Evolutionary conservation across 2,329 filamentous ascomycete genomes (phyloP).

Genomic region (Pestalotiopsis sp.): DNA sequence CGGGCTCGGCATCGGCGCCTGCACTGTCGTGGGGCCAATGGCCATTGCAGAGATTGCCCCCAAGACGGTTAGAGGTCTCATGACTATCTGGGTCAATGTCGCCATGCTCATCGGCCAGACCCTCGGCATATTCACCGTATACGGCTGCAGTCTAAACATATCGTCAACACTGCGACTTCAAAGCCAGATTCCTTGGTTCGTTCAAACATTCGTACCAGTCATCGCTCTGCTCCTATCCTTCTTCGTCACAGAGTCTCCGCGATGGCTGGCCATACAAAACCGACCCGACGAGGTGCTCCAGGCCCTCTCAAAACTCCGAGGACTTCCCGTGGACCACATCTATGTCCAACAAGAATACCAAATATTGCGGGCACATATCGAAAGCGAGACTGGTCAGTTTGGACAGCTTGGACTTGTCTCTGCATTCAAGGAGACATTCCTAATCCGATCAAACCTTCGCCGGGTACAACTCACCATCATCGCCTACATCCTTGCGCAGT

Average conservation of each 20-base stretch:
- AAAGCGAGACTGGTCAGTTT: slow-evolving; percentile 1
- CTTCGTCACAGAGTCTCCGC: slow-evolving; percentile 32
- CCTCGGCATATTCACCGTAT: neutral
- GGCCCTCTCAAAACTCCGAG: slow-evolving; percentile 29
- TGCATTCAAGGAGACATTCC: slow-evolving; percentile 35
- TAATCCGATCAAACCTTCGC: slow-evolving; percentile 38
- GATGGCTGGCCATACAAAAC: slow-evolving; percentile 53
- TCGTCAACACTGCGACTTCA: neutral
- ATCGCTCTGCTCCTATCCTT: neutral
- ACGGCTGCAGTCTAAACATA: neutral
- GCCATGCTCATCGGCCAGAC: neutral
- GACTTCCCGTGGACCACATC: slow-evolving; percentile 29
- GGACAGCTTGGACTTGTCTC: slow-evolving; percentile 12
- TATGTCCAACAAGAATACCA: slow-evolving; percentile 26
- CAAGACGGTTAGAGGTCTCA: neutral
- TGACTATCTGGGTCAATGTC: neutral
- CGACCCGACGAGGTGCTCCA: slow-evolving; percentile 40
- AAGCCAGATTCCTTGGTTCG: neutral
- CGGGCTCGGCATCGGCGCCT: neutral
- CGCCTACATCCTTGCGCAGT: slow-evolving; percentile 40
- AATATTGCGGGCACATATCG: slow-evolving; percentile 10
- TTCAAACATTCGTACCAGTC: neutral
- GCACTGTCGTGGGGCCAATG: neutral
- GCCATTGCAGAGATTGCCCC: neutral
- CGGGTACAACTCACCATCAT: slow-evolving; percentile 39